phyloP scores from a whole-genome alignment of 1,284 basidiomycete genomes.

The Apiotrichum akiyoshidainum region DNA sequence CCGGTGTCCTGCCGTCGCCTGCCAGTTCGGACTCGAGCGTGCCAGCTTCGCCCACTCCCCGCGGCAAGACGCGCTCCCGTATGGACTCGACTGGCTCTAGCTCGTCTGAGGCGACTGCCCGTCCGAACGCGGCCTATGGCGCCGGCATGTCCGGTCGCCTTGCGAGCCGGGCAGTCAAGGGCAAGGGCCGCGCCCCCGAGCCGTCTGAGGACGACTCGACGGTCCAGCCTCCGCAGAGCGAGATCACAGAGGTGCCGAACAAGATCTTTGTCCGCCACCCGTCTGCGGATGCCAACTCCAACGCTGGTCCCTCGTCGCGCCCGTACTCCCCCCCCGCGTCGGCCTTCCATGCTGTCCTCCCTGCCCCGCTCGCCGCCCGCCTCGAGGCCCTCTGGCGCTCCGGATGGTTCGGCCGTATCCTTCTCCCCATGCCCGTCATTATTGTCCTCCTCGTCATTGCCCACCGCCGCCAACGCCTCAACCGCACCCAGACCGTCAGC shows the following conservation, averaged over 20 bases:
- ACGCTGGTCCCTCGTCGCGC: conserved; percentile 1
- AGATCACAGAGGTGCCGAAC: conserved; percentile 7
- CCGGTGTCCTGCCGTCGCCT: conserved; percentile 28
- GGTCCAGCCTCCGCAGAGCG: conserved; percentile 10
- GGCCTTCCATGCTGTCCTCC: conserved; percentile 10
- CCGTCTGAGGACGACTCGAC: conserved; percentile 15
- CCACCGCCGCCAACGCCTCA: conserved; percentile 10
- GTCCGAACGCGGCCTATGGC: conserved; percentile 2
- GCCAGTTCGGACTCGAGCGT: conserved; percentile 19
- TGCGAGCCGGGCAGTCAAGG: conserved; percentile 5
- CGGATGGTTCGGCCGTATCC: conserved; percentile 8
- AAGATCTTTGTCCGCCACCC: conserved; percentile 12
- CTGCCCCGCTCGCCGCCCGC: conserved; percentile 6
- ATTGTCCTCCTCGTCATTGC: conserved; percentile 12
- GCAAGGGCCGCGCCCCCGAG: conserved; percentile 9
- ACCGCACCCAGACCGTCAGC: background rate
- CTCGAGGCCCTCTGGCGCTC: conserved; percentile 15
- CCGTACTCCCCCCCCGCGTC: background rate
- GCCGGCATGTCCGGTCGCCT: background rate
- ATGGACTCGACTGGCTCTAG: conserved; percentile 1
- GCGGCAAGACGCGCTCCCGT: conserved; percentile 8
- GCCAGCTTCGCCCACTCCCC: conserved; percentile 1
- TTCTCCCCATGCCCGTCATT: conserved; percentile 15
- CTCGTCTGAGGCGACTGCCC: conserved; percentile 19
- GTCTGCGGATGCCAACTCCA: background rate